These are phyloP conservation scores for Dryas octopetala DNA, from an alignment of 306 rosid genomes.

Conservation along the genomic window DNA sequence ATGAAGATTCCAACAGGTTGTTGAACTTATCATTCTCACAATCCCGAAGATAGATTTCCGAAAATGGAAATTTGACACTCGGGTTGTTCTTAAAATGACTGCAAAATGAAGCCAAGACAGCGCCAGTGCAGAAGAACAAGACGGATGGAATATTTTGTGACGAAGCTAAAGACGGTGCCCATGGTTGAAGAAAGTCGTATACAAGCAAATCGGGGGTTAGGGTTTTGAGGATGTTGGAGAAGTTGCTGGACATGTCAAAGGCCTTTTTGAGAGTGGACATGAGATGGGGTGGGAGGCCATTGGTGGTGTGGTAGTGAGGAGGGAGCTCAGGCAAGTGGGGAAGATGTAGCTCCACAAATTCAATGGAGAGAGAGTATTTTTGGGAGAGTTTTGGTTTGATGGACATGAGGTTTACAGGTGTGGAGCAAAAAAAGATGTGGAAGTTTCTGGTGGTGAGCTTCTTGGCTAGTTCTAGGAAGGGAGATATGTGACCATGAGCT, in stretches of 20 bases:
- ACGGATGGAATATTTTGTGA: slow-evolving; percentile 25
- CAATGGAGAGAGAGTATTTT: not conserved
- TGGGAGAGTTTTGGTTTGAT: slow-evolving; percentile 15
- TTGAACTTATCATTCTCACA: not conserved
- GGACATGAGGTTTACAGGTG: slow-evolving; percentile 24
- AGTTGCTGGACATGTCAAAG: slow-evolving; percentile 29
- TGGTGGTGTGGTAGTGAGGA: slow-evolving; percentile 28
- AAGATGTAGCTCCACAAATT: slow-evolving; percentile 31
- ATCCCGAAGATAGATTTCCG: not conserved
- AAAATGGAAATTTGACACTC: slow-evolving; percentile 9
- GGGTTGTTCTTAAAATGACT: not conserved
- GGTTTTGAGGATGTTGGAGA: slow-evolving; percentile 20
- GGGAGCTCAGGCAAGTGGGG: slow-evolving; percentile 23
- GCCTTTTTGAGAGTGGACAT: slow-evolving; percentile 27
- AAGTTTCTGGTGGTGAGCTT: slow-evolving; percentile 20
- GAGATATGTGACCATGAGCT: slow-evolving; percentile 41
- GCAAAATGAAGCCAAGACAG: not conserved
- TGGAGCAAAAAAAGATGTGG: slow-evolving; percentile 29
- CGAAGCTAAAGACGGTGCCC: slow-evolving; percentile 32
- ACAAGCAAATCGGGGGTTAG: slow-evolving; percentile 30
- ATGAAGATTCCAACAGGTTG: not conserved
- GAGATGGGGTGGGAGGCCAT: slow-evolving; percentile 34
- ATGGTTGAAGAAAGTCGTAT: slow-evolving; percentile 31
- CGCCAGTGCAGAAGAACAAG: slow-evolving; percentile 1
- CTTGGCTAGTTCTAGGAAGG: slow-evolving; percentile 39